phyloP scores from a whole-genome alignment of 2,329 filamentous ascomycete genomes.

The Fusarium sp. region DNA sequence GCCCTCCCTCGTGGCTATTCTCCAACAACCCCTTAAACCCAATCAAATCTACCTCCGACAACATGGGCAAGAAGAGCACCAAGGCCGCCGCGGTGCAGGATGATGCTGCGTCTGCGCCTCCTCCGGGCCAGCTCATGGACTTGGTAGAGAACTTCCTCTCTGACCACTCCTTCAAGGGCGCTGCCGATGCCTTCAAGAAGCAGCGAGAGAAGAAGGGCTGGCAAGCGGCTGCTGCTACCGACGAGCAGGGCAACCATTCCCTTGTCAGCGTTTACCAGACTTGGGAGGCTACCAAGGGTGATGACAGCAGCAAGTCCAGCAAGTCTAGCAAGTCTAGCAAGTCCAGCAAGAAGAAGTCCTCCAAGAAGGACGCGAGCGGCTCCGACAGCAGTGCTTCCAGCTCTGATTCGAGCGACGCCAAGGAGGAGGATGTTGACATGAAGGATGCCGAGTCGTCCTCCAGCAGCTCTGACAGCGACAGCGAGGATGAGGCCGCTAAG shows the following conservation, averaged over 20 bases:
- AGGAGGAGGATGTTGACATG: conserved; percentile 59
- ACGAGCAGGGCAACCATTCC: conserved; percentile 47
- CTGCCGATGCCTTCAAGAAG: conserved; percentile 71
- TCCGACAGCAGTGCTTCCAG: conserved; percentile 45
- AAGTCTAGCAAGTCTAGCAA: conserved; percentile 38
- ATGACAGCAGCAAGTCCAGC: conserved; percentile 32
- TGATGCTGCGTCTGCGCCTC: conserved; percentile 44
- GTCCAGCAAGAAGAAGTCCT: conserved; percentile 36
- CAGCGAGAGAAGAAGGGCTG: conserved; percentile 68
- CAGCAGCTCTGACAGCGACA: conserved; percentile 40
- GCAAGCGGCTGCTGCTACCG: conserved; percentile 44
- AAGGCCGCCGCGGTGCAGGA: conserved; percentile 34
- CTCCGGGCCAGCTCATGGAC: conserved; percentile 72
- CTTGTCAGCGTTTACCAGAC: conserved; percentile 62
- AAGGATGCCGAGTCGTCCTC: conserved; percentile 55
- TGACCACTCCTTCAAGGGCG: conserved; percentile 71
- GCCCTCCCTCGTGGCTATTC: conserved; percentile 57
- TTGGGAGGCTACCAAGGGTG: conserved; percentile 56
- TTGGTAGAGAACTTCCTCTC: conserved; percentile 75
- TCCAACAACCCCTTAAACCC: conserved; percentile 52
- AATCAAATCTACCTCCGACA: conserved; percentile 25
- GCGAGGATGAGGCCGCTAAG: conserved; percentile 40
- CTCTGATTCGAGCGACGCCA: conserved; percentile 41
- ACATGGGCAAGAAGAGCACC: conserved; percentile 51
- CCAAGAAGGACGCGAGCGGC: conserved; percentile 27